These are phyloP conservation scores for Huntiella savannae DNA, from an alignment of 2,329 filamentous ascomycete genomes.

Conservation along the genomic window DNA sequence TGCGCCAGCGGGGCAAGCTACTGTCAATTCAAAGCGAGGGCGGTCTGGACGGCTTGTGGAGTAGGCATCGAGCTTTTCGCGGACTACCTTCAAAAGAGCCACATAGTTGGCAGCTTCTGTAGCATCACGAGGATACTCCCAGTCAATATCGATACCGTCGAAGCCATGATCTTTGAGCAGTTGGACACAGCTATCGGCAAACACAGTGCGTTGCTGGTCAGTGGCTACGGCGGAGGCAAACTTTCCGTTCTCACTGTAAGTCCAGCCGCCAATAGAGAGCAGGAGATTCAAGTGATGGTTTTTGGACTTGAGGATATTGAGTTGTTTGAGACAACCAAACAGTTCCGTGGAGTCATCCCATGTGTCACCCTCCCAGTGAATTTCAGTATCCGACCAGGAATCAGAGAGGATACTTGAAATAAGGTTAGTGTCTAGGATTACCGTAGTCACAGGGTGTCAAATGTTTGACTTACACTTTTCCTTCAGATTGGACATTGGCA, in stretches of 20 bases:
- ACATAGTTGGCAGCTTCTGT: constrained; percentile 39
- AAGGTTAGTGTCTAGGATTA: too few relatives aligned
- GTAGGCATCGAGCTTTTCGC: constrained; percentile 39
- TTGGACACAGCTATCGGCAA: constrained; percentile 55
- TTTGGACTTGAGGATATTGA: constrained; percentile 62
- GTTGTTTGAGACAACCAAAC: constrained; percentile 77
- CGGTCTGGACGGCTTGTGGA: constrained; percentile 22
- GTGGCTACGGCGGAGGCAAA: constrained; percentile 61
- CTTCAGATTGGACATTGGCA: constrained; percentile 65
- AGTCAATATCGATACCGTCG: constrained; percentile 49
- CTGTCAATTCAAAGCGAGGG: constrained; percentile 43
- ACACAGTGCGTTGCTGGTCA: constrained; percentile 44
- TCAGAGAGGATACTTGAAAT: constrained; percentile 32
- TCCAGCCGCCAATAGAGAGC: constrained; percentile 82
- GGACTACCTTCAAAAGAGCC: constrained; percentile 35
- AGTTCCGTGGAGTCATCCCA: constrained; percentile 59
- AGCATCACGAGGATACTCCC: constrained; percentile 42
- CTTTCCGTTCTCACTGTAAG: constrained; percentile 51
- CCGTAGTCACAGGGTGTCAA: not conserved
- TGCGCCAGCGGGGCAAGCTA: constrained; percentile 43
- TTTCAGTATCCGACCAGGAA: constrained; percentile 50
- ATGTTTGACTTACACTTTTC: constrained; percentile 45
- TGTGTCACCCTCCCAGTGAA: constrained; percentile 48
- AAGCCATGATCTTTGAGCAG: constrained; percentile 69
- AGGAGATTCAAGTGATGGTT: constrained; percentile 74